Evolutionary conservation across 495 filamentous ascomycete species (phyloP).

Genomic region (Cetradonia linearis): DNA sequence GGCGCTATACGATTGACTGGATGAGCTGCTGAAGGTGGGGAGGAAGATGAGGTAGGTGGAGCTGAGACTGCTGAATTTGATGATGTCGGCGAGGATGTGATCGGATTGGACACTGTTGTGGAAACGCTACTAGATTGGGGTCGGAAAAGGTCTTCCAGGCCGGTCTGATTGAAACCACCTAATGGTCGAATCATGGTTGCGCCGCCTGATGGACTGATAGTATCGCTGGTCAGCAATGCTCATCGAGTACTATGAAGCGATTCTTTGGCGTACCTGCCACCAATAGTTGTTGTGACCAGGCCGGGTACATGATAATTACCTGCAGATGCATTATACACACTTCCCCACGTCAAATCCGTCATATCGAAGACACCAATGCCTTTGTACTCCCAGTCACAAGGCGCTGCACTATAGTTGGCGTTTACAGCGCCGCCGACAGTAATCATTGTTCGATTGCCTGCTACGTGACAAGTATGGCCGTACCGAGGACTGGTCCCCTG

Average conservation of each 20-base stretch:
- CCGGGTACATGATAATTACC: slow-evolving; percentile 27
- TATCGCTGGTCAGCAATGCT: slow-evolving; percentile 13
- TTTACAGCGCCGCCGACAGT: slow-evolving; percentile 32
- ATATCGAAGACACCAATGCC: slow-evolving; percentile 33
- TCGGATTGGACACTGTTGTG: background rate
- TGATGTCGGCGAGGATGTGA: background rate
- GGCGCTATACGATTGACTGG: background rate
- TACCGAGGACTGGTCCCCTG: slow-evolving; percentile 28
- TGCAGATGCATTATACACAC: slow-evolving; percentile 25
- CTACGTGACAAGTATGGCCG: slow-evolving; percentile 34
- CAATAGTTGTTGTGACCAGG: slow-evolving; percentile 23
- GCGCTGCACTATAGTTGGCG: slow-evolving; percentile 16
- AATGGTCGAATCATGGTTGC: slow-evolving; percentile 20
- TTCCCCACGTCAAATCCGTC: slow-evolving; percentile 31
- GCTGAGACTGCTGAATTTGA: background rate
- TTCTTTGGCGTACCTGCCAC: slow-evolving; percentile 25
- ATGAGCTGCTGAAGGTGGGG: background rate
- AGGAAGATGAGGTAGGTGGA: background rate
- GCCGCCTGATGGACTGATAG: slow-evolving; percentile 19
- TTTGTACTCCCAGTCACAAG: slow-evolving; percentile 34
- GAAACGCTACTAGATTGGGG: background rate
- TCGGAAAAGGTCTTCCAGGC: slow-evolving; percentile 23
- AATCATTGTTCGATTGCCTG: slow-evolving; percentile 31
- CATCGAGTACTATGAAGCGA: background rate
- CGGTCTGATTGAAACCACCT: slow-evolving; percentile 21